Evolutionary conservation across 2,329 filamentous ascomycete species (phyloP).

Genomic region (Epichloe hybrida): DNA sequence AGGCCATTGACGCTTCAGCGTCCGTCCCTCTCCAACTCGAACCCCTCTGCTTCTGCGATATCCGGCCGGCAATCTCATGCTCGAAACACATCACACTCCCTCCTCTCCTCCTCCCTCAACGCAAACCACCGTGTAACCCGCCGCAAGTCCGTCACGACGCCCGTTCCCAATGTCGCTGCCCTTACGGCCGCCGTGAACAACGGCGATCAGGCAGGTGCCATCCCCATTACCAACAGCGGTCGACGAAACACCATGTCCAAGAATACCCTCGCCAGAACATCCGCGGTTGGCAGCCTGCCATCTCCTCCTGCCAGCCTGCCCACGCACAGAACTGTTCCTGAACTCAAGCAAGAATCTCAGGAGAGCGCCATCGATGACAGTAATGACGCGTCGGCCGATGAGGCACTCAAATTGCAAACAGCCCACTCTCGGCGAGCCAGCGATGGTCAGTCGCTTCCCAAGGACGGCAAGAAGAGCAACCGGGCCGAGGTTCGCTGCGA

Average conservation of each 20-base stretch:
- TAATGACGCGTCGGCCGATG: slow-evolving; percentile 42
- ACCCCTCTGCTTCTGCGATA: slow-evolving; percentile 44
- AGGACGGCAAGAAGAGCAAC: slow-evolving; percentile 74
- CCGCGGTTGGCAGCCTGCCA: slow-evolving; percentile 40
- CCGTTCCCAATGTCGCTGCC: slow-evolving; percentile 58
- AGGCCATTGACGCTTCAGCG: slow-evolving; percentile 54
- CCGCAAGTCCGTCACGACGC: slow-evolving; percentile 81
- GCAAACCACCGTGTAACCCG: slow-evolving; percentile 75
- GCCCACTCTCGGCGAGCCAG: slow-evolving; percentile 52
- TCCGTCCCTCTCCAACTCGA: slow-evolving; percentile 44
- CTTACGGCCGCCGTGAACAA: slow-evolving; percentile 61
- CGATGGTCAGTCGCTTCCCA: slow-evolving; percentile 71
- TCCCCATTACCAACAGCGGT: slow-evolving; percentile 42
- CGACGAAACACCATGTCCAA: slow-evolving; percentile 61
- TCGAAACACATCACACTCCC: slow-evolving; percentile 69
- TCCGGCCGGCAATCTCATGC: slow-evolving; percentile 49
- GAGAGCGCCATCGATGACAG: slow-evolving; percentile 59
- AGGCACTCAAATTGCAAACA: slow-evolving; percentile 35
- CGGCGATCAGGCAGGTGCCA: slow-evolving; percentile 41
- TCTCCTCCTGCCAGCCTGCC: slow-evolving; percentile 57
- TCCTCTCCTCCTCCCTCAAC: slow-evolving; percentile 66
- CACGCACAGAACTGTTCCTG: slow-evolving; percentile 36
- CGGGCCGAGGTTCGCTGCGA: slow-evolving; percentile 86
- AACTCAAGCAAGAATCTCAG: slow-evolving; percentile 34
- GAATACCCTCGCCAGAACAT: slow-evolving; percentile 20